A percentile compares a stretch with the other conserved stretches of the same genome.
These are phyloP conservation scores for Fraxinus ornus DNA, from an alignment of 305 asterid species.

Conservation along the genomic window DNA sequence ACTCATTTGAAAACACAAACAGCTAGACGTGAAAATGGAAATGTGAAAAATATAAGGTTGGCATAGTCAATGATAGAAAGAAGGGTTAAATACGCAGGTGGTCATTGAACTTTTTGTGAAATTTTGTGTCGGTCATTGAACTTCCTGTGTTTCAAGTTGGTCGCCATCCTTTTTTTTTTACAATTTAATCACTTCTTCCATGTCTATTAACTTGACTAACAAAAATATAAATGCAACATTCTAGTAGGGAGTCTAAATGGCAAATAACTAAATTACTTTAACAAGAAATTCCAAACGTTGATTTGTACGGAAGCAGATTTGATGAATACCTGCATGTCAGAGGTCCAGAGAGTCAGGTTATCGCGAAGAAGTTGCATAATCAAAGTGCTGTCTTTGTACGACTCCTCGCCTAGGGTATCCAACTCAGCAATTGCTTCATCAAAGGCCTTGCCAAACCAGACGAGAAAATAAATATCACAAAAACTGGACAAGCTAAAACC, in stretches of 20 bases:
- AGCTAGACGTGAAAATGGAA: background rate
- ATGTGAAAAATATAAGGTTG: background rate
- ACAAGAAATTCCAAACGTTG: background rate
- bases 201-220: background rate
- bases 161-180: background rate
- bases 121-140: background rate
- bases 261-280: background rate
- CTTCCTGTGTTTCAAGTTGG: background rate
- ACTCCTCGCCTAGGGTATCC: constrained; percentile 28
- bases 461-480: background rate
- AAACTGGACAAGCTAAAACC: background rate
- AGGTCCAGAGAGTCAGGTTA: constrained; percentile 74
- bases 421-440: constrained; percentile 80
- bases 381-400: constrained; percentile 70
- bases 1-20: background rate
- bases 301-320: background rate
- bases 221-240: background rate
- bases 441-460: constrained; percentile 45
- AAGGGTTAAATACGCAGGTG: background rate
- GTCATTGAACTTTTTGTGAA: background rate
- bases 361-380: constrained; percentile 80
- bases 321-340: constrained; percentile 66
- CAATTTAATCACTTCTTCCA: background rate
- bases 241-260: background rate
- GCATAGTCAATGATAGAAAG: background rate